phyloP scores from a whole-genome alignment of 208 protist genomes.

The Wallacemonas collosoma region DNA sequence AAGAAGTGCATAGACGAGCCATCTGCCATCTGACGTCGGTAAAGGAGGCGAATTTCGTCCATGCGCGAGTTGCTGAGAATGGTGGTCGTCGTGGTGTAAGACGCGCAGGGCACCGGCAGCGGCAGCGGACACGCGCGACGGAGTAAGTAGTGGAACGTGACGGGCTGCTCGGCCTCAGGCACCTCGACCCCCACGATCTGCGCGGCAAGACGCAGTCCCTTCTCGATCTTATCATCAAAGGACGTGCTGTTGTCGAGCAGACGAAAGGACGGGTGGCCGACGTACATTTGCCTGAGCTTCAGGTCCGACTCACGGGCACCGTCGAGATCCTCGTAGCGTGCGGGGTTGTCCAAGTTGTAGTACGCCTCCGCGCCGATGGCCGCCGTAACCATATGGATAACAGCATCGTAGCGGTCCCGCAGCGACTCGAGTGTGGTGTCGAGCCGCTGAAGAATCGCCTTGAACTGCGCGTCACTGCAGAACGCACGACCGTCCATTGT shows the following conservation, averaged over 20 bases:
- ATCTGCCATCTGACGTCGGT: slow-evolving; percentile 47
- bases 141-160: slow-evolving; percentile 42
- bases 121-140: slow-evolving; percentile 36
- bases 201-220: slow-evolving; percentile 64
- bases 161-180: slow-evolving; percentile 25
- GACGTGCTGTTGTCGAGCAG: slow-evolving; percentile 76
- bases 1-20: slow-evolving; percentile 74
- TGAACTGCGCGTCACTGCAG: slow-evolving; percentile 63
- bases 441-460: slow-evolving; percentile 40
- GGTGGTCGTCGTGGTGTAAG: slow-evolving; percentile 47
- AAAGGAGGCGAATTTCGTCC: slow-evolving; percentile 64
- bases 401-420: slow-evolving; percentile 83
- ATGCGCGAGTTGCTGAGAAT: slow-evolving; percentile 57
- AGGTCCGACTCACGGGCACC: slow-evolving; percentile 75
- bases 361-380: slow-evolving; percentile 71
- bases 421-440: slow-evolving; percentile 57
- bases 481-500: slow-evolving; percentile 88
- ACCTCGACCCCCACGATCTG: slow-evolving; percentile 39
- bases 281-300: slow-evolving; percentile 79
- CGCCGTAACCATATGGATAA: slow-evolving; percentile 83
- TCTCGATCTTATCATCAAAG: slow-evolving; percentile 82
- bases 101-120: slow-evolving; percentile 41
- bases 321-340: slow-evolving; percentile 78
- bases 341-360: slow-evolving; percentile 83
- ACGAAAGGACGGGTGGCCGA: slow-evolving; percentile 69